Evolutionary conservation across 768 basidiomycete genomes (phyloP).

Genomic region (Pulveroboletus sp.): DNA sequence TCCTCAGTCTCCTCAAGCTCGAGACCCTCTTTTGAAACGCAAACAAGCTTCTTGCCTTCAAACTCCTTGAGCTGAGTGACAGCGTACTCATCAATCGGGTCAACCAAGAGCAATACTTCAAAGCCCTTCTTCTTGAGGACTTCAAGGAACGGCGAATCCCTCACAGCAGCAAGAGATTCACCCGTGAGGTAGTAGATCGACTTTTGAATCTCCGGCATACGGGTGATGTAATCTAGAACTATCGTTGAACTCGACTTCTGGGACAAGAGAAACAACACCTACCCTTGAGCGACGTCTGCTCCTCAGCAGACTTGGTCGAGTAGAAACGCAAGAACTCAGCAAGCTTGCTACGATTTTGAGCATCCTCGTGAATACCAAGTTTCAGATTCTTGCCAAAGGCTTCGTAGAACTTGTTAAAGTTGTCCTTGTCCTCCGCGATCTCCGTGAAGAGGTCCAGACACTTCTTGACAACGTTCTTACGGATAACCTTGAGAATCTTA

Average conservation of each 20-base stretch:
- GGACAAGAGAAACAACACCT: constrained; percentile 13
- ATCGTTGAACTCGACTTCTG: neutral
- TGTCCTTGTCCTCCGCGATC: constrained; percentile 99
- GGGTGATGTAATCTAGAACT: constrained; percentile 89
- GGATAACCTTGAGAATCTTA: constrained; percentile 99
- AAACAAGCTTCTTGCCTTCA: constrained; percentile 95
- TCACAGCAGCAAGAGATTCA: constrained; percentile 87
- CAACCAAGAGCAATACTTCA: constrained; percentile 94
- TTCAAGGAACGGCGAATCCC: constrained; percentile 98
- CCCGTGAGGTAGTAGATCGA: constrained; percentile 99
- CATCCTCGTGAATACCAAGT: constrained; percentile 98
- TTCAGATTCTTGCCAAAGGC: constrained; percentile 99
- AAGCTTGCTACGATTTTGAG: constrained; percentile 98
- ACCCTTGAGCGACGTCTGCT: constrained; percentile 94
- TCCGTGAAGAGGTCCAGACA: constrained; percentile 91
- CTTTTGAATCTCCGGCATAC: constrained; percentile 99
- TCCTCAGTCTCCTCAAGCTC: constrained; percentile 99
- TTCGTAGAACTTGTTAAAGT: constrained; percentile 95
- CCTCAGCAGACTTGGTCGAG: constrained; percentile 92
- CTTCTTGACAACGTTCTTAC: constrained; percentile 99
- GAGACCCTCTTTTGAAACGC: constrained; percentile 98
- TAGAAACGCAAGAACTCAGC: constrained; percentile 98
- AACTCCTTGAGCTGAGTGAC: constrained; percentile 99
- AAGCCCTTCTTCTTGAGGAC: constrained; percentile 99
- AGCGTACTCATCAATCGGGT: constrained; percentile 99